Evolutionary conservation across 495 filamentous ascomycete species (phyloP).

Genomic region (Sordaria brevicollis): DNA sequence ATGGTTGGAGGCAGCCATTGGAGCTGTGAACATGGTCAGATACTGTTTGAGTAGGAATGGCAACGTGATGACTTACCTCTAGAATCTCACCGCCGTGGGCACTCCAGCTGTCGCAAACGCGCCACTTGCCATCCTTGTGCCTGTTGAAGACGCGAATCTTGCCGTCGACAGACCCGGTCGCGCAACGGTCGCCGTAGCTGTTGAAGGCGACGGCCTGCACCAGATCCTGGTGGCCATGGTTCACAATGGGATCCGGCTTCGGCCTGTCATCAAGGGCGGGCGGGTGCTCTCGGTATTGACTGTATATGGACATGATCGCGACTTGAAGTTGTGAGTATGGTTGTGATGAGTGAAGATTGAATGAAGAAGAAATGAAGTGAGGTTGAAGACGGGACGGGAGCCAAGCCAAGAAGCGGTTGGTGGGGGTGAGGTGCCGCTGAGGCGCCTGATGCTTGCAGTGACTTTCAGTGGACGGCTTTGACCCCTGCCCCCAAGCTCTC

Average conservation of each 20-base stretch:
- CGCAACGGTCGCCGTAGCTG: slow-evolving; percentile 79
- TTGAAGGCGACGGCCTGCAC: slow-evolving; percentile 62
- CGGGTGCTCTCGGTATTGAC: slow-evolving; percentile 53
- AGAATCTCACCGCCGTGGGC: slow-evolving; percentile 87
- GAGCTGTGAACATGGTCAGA: slow-evolving; percentile 38
- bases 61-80: slow-evolving; percentile 47
- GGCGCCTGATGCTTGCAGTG: background rate
- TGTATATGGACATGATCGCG: slow-evolving; percentile 11
- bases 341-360: background rate
- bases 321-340: background rate
- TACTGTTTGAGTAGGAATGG: background rate
- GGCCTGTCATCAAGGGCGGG: slow-evolving; percentile 68
- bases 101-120: slow-evolving; percentile 74
- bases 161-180: slow-evolving; percentile 85
- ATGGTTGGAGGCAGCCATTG: slow-evolving; percentile 61
- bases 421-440: background rate
- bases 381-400: background rate
- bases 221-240: slow-evolving; percentile 58
- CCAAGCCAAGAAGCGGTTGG: background rate
- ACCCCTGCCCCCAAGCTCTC: background rate
- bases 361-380: background rate
- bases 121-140: slow-evolving; percentile 67
- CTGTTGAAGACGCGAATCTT: slow-evolving; percentile 85
- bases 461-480: background rate
- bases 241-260: slow-evolving; percentile 36